Evolutionary conservation across 2,329 filamentous ascomycete genomes (phyloP).

Genomic region (Bertia moriformis): DNA sequence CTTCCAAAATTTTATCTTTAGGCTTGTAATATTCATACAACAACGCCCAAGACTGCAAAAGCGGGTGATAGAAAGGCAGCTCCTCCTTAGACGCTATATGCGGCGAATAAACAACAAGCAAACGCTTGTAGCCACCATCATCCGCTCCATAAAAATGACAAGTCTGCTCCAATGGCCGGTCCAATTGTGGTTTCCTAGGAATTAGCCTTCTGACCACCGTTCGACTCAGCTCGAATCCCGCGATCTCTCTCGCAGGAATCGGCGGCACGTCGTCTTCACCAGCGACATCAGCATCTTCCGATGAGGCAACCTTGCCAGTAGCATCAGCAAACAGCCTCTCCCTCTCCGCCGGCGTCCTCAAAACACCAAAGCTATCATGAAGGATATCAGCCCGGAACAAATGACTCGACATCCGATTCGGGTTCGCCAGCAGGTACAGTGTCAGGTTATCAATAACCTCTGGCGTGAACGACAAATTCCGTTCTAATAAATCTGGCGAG

Average conservation of each 20-base stretch:
- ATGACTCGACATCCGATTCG: slow-evolving; percentile 66
- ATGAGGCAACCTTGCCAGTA: slow-evolving; percentile 5
- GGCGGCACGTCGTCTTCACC: slow-evolving; percentile 25
- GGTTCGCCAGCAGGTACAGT: slow-evolving; percentile 63
- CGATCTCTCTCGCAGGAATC: slow-evolving; percentile 10
- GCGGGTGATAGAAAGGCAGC: slow-evolving; percentile 80
- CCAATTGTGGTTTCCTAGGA: slow-evolving; percentile 66
- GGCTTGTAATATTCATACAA: slow-evolving; percentile 47
- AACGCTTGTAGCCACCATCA: slow-evolving; percentile 17
- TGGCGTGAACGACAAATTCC: slow-evolving; percentile 46
- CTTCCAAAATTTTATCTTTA: slow-evolving; percentile 10
- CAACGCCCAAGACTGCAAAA: slow-evolving; percentile 60
- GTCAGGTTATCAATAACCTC: slow-evolving; percentile 52
- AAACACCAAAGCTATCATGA: slow-evolving; percentile 28
- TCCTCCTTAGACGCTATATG: slow-evolving; percentile 46
- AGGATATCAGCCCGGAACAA: slow-evolving; percentile 67
- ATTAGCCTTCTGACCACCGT: slow-evolving; percentile 65
- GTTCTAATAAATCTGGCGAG: slow-evolving; percentile 23
- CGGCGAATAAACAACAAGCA: slow-evolving; percentile 64
- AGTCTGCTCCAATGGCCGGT: slow-evolving; percentile 66
- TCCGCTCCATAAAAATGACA: slow-evolving; percentile 50
- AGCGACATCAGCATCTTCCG: slow-evolving; percentile 17
- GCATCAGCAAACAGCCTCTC: slow-evolving; percentile 13
- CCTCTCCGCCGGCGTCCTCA: slow-evolving; percentile 13
- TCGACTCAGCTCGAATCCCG: slow-evolving; percentile 31